Conservation (phyloP, 371 early-diverging fungal species). For the Apophysomyces elegans region DNA sequence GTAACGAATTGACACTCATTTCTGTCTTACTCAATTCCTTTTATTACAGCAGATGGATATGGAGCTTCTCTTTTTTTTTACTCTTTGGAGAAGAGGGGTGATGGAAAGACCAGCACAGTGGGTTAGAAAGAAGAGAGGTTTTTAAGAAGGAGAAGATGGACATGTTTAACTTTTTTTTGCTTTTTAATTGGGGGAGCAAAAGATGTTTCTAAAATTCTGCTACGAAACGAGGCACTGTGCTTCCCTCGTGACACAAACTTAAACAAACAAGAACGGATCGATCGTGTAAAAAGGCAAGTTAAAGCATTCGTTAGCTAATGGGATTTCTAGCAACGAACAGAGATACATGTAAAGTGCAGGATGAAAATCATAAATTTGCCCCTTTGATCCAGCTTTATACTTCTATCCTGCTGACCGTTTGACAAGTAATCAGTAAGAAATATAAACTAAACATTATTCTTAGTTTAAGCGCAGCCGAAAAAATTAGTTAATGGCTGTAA, state of each 20-base stretch:
- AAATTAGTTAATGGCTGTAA: neutral
- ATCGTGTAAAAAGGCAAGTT: neutral
- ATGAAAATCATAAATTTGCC: neutral
- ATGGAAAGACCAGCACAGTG: neutral
- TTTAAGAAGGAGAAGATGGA: neutral
- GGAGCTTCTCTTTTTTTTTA: too few species aligned
- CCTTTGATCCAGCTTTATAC: neutral
- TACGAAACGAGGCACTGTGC: constrained; percentile 1
- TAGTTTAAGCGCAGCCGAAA: constrained; percentile 5
- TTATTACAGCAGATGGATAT: too few species aligned
- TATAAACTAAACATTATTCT: too few species aligned
- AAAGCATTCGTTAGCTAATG: neutral
- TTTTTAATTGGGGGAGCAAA: neutral
- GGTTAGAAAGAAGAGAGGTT: too few species aligned
- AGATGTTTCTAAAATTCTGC: neutral
- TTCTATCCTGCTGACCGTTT: constrained; percentile 3
- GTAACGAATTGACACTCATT: neutral
- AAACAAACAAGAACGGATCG: neutral
- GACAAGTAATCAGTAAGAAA: neutral
- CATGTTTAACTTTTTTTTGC: neutral
- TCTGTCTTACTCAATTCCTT: too few species aligned
- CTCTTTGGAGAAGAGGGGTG: neutral
- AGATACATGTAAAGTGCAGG: neutral
- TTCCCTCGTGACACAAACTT: constrained; percentile 2
- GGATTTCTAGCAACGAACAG: neutral